Evolutionary conservation across 1,284 basidiomycete species (phyloP).

Genomic region (Tranzscheliella williamsii): DNA sequence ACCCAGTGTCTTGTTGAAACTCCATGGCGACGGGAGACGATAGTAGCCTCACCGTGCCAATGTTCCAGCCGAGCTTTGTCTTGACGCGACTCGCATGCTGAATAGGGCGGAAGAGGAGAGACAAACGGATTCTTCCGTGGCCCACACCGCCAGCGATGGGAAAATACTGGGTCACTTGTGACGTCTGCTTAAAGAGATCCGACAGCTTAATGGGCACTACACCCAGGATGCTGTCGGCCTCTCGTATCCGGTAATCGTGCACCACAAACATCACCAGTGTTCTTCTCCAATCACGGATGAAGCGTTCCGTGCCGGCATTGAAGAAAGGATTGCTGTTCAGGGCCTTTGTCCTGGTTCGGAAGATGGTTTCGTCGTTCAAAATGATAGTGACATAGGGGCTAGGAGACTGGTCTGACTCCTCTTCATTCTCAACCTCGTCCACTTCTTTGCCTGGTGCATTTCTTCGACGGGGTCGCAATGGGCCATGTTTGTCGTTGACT

Average conservation of each 20-base stretch:
- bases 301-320: constrained; percentile 64
- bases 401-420: constrained; percentile 39
- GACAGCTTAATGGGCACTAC: constrained; percentile 43
- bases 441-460: constrained; percentile 43
- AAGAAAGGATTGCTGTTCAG: constrained; percentile 63
- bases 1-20: too few species aligned
- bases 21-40: too few species aligned
- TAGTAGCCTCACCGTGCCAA: too few species aligned
- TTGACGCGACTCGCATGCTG: too few species aligned
- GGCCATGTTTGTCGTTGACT: constrained; percentile 53
- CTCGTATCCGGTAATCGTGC: constrained; percentile 54
- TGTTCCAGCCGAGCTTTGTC: too few species aligned
- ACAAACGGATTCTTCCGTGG: too few species aligned
- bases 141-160: constrained; percentile 40
- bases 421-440: constrained; percentile 28
- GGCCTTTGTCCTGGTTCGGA: constrained; percentile 63
- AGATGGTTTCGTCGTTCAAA: constrained; percentile 63
- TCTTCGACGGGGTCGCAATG: constrained; percentile 5
- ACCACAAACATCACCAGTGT: constrained; percentile 63
- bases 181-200: constrained; percentile 29
- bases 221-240: constrained; percentile 40
- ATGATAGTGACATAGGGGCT: constrained; percentile 62
- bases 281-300: constrained; percentile 63
- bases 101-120: too few species aligned
- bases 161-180: constrained; percentile 46